phyloP scores from a whole-genome alignment of 257 asterid species.

The Cordia subcordata region DNA sequence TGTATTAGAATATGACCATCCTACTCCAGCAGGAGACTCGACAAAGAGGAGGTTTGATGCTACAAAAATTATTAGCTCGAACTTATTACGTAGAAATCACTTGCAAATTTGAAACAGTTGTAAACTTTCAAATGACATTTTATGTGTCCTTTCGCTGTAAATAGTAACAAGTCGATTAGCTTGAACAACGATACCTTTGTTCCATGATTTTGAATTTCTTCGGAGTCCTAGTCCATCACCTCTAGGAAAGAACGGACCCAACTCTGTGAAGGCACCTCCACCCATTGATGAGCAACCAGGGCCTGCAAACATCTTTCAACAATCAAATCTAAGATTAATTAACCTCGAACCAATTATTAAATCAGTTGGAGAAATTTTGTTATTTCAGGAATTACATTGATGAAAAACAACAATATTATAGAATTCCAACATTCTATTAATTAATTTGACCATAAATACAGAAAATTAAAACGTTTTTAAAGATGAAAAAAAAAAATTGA shows the following conservation, averaged over 20 bases:
- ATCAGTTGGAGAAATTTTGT: not conserved
- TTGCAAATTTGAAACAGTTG: not conserved
- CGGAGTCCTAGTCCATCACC: slow-evolving; percentile 68
- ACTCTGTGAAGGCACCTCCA: slow-evolving; percentile 83
- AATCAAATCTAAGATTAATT: not conserved
- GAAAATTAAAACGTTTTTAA: too few species aligned
- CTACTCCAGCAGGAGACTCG: slow-evolving; percentile 98
- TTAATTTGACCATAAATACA: too few species aligned
- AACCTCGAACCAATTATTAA: not conserved
- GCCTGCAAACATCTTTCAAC: slow-evolving; percentile 26
- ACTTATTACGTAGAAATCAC: not conserved
- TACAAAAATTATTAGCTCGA: slow-evolving; percentile 15
- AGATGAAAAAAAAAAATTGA: too few species aligned
- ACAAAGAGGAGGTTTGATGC: slow-evolving; percentile 90
- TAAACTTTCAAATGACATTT: too few species aligned
- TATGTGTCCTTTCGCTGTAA: not conserved
- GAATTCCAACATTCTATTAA: not conserved
- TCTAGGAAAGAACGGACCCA: slow-evolving; percentile 76
- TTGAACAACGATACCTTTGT: slow-evolving; percentile 43
- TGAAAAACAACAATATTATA: not conserved
- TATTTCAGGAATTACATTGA: not conserved
- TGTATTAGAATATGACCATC: slow-evolving; percentile 96
- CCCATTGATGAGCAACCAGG: slow-evolving; percentile 93
- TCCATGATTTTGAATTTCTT: slow-evolving; percentile 68
- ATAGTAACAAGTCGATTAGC: not conserved